phyloP scores from a whole-genome alignment of 2,329 filamentous ascomycete species.

The Sclerotinia subarctica region DNA sequence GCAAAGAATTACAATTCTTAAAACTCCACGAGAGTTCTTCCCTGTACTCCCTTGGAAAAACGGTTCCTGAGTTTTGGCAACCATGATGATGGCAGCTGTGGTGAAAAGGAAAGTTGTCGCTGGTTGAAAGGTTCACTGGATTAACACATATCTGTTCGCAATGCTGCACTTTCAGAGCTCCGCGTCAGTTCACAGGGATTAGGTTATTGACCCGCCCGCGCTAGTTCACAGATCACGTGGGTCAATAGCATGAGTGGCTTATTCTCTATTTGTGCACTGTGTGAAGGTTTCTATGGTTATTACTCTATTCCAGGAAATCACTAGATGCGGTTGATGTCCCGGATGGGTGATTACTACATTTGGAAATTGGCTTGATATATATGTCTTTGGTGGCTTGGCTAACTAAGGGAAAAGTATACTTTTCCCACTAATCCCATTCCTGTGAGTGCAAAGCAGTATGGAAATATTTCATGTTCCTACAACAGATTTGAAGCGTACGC shows the following conservation, averaged over 20 bases:
- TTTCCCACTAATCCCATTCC: not conserved
- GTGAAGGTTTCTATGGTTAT: not conserved
- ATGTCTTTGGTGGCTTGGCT: not conserved
- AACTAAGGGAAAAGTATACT: not conserved
- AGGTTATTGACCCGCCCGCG: conserved; percentile 13
- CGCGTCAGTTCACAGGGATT: conserved; percentile 32
- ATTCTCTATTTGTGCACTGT: conserved; percentile 1
- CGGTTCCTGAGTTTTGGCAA: conserved; percentile 40
- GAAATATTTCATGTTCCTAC: not conserved
- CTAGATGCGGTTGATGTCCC: not conserved
- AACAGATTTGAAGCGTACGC: not conserved
- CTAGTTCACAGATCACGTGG: conserved; percentile 13
- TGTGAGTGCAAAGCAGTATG: not conserved
- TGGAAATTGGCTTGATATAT: not conserved
- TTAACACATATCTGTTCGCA: conserved; percentile 33
- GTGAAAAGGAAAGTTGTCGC: conserved; percentile 32
- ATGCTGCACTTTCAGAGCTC: conserved; percentile 29
- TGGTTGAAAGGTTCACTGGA: conserved; percentile 25
- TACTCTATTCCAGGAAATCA: not conserved
- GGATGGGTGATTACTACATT: not conserved
- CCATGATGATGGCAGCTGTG: conserved; percentile 40
- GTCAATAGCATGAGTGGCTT: not conserved
- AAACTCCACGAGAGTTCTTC: conserved; percentile 76
- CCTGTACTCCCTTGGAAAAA: conserved; percentile 75
- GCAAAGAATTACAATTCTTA: conserved; percentile 84